Evolutionary conservation across 2,329 filamentous ascomycete species (phyloP).

Genomic region (Knufia fluminis): DNA sequence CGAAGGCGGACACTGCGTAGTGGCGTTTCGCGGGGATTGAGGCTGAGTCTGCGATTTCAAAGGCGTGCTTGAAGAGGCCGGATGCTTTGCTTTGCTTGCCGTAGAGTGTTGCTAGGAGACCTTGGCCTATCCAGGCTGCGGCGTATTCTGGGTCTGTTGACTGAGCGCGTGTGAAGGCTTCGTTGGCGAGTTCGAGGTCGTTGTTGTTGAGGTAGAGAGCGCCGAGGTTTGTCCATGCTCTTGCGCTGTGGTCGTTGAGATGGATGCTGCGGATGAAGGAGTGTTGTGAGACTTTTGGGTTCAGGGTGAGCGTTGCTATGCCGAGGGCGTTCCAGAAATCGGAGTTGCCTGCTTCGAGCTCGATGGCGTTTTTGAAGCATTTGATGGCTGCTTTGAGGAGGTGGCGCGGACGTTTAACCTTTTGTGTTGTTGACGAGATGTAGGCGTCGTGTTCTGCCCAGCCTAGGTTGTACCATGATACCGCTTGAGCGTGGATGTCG

Average conservation of each 20-base stretch:
- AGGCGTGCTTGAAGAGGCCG: constrained; percentile 82
- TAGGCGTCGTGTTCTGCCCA: constrained; percentile 87
- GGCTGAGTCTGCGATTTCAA: constrained; percentile 78
- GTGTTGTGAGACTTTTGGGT: constrained; percentile 82
- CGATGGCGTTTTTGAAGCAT: constrained; percentile 92
- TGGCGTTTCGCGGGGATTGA: constrained; percentile 64
- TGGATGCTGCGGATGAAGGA: constrained; percentile 87
- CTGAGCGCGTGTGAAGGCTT: constrained; percentile 81
- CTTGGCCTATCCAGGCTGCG: constrained; percentile 89
- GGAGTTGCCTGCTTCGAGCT: constrained; percentile 83
- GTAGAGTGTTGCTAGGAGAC: constrained; percentile 66
- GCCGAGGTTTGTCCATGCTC: constrained; percentile 84
- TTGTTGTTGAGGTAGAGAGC: constrained; percentile 76
- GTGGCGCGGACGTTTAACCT: constrained; percentile 47
- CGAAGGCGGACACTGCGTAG: constrained; percentile 73
- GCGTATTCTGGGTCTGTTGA: constrained; percentile 91
- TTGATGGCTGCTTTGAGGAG: constrained; percentile 74
- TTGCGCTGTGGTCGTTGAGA: constrained; percentile 76
- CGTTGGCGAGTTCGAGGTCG: constrained; percentile 76
- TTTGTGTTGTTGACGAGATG: constrained; percentile 31
- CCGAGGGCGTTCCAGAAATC: constrained; percentile 98
- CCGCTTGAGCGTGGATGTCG: constrained; percentile 78
- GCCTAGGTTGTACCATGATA: constrained; percentile 95
- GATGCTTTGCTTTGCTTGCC: constrained; percentile 70
- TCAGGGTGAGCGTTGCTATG: constrained; percentile 78